Evolutionary conservation across 164 flowering plant species (phyloP).

Genomic region (Umbellularia californica): DNA sequence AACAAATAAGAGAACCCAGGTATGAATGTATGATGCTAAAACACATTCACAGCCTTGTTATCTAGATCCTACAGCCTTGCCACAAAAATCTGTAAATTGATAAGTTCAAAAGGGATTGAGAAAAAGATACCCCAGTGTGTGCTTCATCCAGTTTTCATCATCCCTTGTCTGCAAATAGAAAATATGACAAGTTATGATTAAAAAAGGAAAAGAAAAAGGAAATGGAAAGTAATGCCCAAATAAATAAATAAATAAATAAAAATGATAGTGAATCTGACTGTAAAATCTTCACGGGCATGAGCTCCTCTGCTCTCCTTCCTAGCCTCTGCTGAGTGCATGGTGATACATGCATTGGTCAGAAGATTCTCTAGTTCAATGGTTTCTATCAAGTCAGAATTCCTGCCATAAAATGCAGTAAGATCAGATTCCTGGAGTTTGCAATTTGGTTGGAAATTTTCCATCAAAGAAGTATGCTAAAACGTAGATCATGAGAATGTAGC

Average conservation of each 20-base stretch:
- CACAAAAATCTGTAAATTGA: not conserved
- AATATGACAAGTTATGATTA: not conserved
- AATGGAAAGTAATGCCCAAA: not conserved
- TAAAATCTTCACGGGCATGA: constrained; percentile 96
- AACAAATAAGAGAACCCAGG: not conserved
- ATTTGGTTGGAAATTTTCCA: not conserved
- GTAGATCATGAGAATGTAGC: no score
- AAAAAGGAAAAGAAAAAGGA: not conserved
- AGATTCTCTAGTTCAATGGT: constrained; percentile 94
- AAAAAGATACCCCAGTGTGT: constrained; percentile 60
- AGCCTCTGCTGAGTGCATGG: constrained; percentile 99
- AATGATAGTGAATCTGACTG: constrained; percentile 43
- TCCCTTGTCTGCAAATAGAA: constrained; percentile 75
- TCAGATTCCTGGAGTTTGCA: not conserved
- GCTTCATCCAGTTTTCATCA: constrained; percentile 97
- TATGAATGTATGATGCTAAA: no score
- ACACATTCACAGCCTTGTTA: not conserved
- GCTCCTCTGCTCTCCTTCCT: constrained; percentile 99
- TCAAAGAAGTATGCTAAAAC: not conserved
- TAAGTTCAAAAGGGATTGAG: constrained; percentile 3
- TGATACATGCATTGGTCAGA: constrained; percentile 86
- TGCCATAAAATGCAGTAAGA: constrained; percentile 22
- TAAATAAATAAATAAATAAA: no score
- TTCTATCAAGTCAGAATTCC: constrained; percentile 97
- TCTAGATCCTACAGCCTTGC: not conserved